phyloP scores from a whole-genome alignment of 2,329 filamentous ascomycete genomes.

The Colletotrichum tamarilloi region DNA sequence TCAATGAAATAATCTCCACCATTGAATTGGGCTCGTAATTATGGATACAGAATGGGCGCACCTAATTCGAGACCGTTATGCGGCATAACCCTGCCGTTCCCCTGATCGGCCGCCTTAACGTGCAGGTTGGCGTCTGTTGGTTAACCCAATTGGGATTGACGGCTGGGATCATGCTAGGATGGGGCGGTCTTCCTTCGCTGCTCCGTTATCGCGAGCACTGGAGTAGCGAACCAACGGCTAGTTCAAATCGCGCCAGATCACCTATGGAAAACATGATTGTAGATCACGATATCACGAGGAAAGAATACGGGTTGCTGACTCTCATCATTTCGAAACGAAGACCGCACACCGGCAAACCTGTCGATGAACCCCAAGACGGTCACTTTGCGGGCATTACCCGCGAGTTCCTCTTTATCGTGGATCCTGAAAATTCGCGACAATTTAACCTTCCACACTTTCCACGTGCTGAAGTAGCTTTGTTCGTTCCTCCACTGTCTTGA shows the following conservation, averaged over 20 bases:
- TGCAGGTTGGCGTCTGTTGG: conserved; percentile 23
- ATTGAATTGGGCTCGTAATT: conserved; percentile 26
- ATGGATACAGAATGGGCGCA: conserved; percentile 22
- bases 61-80: conserved; percentile 22
- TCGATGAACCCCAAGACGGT: not conserved
- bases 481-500: not conserved
- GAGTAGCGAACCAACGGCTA: not conserved
- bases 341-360: not conserved
- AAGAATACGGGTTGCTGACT: not conserved
- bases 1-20: conserved; percentile 14
- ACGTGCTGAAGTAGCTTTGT: not conserved
- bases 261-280: not conserved
- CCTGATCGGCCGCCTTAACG: conserved; percentile 19
- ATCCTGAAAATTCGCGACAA: not conserved
- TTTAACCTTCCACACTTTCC: not conserved
- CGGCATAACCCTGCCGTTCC: conserved; percentile 27
- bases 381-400: not conserved
- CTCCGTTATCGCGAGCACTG: not conserved
- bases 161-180: conserved; percentile 19
- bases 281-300: conserved; percentile 26
- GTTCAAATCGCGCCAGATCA: conserved; percentile 9
- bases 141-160: conserved; percentile 10
- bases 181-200: not conserved
- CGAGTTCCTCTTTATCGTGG: not conserved
- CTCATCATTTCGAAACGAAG: not conserved